Base-by-base conservation (phyloP, 768 basidiomycete genomes). In the Hydnomerulius pinastri region DNA sequence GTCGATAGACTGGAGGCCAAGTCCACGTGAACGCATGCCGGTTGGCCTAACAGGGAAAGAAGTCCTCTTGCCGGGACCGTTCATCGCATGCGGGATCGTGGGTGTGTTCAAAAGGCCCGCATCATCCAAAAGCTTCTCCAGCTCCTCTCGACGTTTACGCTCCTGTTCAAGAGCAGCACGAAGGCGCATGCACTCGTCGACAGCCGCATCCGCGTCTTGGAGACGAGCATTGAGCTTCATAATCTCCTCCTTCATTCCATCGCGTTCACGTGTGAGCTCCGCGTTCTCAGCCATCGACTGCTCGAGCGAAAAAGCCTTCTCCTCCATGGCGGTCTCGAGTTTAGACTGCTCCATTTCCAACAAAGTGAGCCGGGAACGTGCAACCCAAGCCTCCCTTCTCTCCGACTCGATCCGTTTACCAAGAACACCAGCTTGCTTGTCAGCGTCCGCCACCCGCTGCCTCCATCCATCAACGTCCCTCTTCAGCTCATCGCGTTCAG, bases 391-490 rank as follows among this genome's bases (percentile, higher is more conserved):
- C 49, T 94, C 92, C 46, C 85, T 78, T 21, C 89, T 77, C 70
- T 93, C 91, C n/a, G 72, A 75, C 38, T 92, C 90, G 12, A 92
- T 77, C 10, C 87, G 75, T 52, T 80, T 81, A 21, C 81, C 77
- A 43, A 96, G 79, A 30, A 84, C 71, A 35, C 75, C 72, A 20
- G 83, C 69, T 57, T 86, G 85, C 48, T 81, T 84, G 59, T 96
- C 90, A 59, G 91, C 75, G 61, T 89, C 86, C 12, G 74, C 75
- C 40, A 93, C 88, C 20, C 94, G 78, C 28, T 70, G 77, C 53
- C 89, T 78, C 92, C 93, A 96, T 0, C 87, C 89, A 56, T 92
- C 87, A 0, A 93, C 85, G 67, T 98, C 94, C 44, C 84, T 82
- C 66, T 86, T 87, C 43, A 98, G 75, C 51, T 92, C 87, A 60